A percentile compares a stretch with the other conserved stretches of the same genome.
Conservation (phyloP, 176 grass and related monocot species). For the Olyra latifolia region DNA sequence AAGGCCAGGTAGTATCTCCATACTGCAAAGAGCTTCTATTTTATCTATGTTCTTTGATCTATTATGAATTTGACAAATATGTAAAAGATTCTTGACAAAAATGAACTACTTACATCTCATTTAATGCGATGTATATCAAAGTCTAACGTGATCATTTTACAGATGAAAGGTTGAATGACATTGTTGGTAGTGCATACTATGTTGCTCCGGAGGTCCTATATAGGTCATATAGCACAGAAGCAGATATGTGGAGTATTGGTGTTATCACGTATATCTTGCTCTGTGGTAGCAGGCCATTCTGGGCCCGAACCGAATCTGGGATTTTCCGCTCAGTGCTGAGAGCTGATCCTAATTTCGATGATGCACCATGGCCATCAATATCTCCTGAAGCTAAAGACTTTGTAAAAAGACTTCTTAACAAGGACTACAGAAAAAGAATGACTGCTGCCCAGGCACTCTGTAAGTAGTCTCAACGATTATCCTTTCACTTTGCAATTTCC, state of each 20-base stretch:
- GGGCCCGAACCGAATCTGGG: constrained; percentile 98
- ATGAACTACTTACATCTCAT: neutral
- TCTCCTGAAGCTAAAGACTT: constrained; percentile 94
- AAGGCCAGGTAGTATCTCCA: constrained; percentile 68
- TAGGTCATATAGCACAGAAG: constrained; percentile 94
- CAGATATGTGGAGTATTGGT: constrained; percentile 98
- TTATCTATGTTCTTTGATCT: constrained; percentile 4
- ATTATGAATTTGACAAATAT: constrained; percentile 14
- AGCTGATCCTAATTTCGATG: constrained; percentile 96
- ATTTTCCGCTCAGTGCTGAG: constrained; percentile 97
- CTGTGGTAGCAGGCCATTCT: constrained; percentile 96
- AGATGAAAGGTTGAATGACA: constrained; percentile 99
- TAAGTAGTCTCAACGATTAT: constrained; percentile 36
- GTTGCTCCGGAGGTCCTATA: constrained; percentile 98
- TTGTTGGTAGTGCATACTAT: constrained; percentile 99
- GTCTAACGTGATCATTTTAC: constrained; percentile 38
- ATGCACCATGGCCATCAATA: constrained; percentile 75
- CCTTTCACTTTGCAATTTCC: neutral
- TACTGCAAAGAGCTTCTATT: neutral
- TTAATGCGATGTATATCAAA: neutral
- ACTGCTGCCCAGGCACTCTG: constrained; percentile 96
- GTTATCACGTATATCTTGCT: constrained; percentile 97
- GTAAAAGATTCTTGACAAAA: neutral
- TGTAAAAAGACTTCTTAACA: constrained; percentile 94
- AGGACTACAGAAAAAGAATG: constrained; percentile 99